Evolutionary conservation across 805 yeast genomes (phyloP).

Genomic region (Metschnikowia peoriensis): DNA sequence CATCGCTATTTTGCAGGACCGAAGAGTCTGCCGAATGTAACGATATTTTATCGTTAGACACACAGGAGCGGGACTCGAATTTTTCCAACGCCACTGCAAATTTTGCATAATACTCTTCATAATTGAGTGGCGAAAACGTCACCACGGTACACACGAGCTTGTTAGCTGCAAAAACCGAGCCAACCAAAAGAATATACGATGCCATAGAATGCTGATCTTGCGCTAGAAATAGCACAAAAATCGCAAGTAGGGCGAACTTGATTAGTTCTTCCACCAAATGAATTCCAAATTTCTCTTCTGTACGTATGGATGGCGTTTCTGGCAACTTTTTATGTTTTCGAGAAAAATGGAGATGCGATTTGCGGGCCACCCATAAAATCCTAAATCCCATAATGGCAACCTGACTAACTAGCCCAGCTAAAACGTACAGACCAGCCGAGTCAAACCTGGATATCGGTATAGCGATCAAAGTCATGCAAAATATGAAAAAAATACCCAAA

Average conservation of each 20-base stretch:
- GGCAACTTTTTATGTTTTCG: slow-evolving; percentile 9
- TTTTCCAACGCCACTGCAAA: slow-evolving; percentile 8
- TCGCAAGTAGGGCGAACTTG: slow-evolving; percentile 1
- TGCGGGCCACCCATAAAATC: slow-evolving; percentile 7
- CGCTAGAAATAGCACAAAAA: slow-evolving; percentile 1
- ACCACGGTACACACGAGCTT: slow-evolving; percentile 8
- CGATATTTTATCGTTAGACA: background rate
- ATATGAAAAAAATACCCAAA: background rate
- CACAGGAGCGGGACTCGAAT: background rate
- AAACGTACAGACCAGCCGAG: background rate
- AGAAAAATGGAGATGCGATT: background rate
- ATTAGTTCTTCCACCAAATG: slow-evolving; percentile 13
- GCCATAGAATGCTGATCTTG: background rate
- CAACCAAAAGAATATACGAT: slow-evolving; percentile 8
- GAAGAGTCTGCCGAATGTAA: background rate
- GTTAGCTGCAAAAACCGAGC: slow-evolving; percentile 10
- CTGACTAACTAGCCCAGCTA: slow-evolving; percentile 6
- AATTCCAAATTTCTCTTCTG: slow-evolving; percentile 8
- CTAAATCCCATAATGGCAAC: slow-evolving; percentile 5
- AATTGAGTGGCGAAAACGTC: slow-evolving; percentile 15
- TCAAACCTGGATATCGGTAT: background rate
- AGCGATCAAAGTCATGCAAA: background rate
- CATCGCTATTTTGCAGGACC: slow-evolving; percentile 9
- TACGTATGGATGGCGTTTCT: slow-evolving; percentile 4
- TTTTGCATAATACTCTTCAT: slow-evolving; percentile 6